A percentile compares a stretch with the other conserved stretches of the same genome.
Evolutionary conservation across 345 rosid genomes (phyloP).

Genomic region (Carallia pectinifolia): DNA sequence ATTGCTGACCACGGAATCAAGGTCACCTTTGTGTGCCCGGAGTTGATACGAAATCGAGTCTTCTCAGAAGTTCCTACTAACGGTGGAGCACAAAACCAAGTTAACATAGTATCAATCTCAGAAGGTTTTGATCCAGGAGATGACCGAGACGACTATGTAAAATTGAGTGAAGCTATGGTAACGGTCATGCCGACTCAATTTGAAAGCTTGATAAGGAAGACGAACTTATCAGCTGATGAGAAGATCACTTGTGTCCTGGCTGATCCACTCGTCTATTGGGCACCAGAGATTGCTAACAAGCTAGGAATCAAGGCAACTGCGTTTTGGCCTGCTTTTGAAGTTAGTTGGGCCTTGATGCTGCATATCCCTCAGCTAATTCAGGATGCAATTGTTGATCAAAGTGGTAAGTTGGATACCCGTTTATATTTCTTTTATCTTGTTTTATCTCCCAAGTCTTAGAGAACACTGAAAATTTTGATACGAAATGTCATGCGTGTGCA

Average conservation of each 20-base stretch:
- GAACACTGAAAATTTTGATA: too few relatives aligned
- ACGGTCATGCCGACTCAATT: not conserved
- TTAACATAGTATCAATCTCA: not conserved
- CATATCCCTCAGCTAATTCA: not conserved
- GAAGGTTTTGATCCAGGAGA: not conserved
- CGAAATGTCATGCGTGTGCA: too few relatives aligned
- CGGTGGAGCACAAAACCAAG: not conserved
- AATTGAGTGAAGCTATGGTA: not conserved
- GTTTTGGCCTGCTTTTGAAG: slow-evolving; percentile 19
- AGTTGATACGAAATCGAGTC: not conserved
- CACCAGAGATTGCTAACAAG: slow-evolving; percentile 25
- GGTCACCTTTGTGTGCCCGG: not conserved
- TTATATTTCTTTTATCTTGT: not conserved
- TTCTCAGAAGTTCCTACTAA: not conserved
- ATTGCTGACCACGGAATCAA: not conserved
- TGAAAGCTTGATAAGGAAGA: not conserved
- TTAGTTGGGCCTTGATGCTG: not conserved
- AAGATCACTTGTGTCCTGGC: slow-evolving; percentile 29
- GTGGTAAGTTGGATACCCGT: not conserved
- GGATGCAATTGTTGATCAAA: slow-evolving; percentile 1
- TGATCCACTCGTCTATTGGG: slow-evolving; percentile 32
- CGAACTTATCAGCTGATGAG: slow-evolving; percentile 7
- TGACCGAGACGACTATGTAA: not conserved
- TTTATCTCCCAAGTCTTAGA: not conserved
- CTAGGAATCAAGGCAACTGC: slow-evolving; percentile 21